phyloP scores from a whole-genome alignment of 257 asterid species.

The Gentiana dahurica region DNA sequence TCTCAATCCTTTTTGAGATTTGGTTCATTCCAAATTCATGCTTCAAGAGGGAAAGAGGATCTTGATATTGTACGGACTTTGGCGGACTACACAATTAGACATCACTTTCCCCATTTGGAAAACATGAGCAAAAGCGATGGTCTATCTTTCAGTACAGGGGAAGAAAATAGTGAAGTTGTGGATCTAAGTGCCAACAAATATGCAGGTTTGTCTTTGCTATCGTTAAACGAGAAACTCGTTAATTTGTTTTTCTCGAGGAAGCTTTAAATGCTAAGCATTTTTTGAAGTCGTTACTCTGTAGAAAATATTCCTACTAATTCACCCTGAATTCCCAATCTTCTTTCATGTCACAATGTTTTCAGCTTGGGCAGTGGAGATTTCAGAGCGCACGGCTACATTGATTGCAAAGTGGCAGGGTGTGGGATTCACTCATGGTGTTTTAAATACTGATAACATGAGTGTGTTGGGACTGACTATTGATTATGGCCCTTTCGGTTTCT shows the following conservation, averaged over 20 bases:
- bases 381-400: conserved; percentile 88
- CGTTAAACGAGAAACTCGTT: too few relatives aligned
- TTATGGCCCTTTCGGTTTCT: conserved; percentile 96
- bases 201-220: conserved; percentile 41
- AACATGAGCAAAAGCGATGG: conserved; percentile 70
- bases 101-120: conserved; percentile 83
- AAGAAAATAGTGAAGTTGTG: conserved; percentile 70
- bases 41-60: conserved; percentile 73
- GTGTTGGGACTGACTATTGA: conserved; percentile 89
- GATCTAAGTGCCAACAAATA: conserved; percentile 95
- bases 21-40: conserved; percentile 95
- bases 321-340: too few relatives aligned
- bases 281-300: too few relatives aligned
- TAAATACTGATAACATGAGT: conserved; percentile 98
- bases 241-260: too few relatives aligned
- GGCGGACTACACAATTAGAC: conserved; percentile 77
- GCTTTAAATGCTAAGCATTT: too few relatives aligned
- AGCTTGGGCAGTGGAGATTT: conserved; percentile 99
- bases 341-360: conserved; percentile 11
- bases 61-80: conserved; percentile 61
- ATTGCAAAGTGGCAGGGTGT: conserved; percentile 97
- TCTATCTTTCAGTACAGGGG: conserved; percentile 77
- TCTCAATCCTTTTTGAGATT: conserved; percentile 89
- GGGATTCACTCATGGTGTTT: conserved; percentile 98
- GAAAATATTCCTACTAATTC: too few relatives aligned